Evolutionary conservation across 768 basidiomycete genomes (phyloP).

Genomic region (Pleurotus tuber-regium): DNA sequence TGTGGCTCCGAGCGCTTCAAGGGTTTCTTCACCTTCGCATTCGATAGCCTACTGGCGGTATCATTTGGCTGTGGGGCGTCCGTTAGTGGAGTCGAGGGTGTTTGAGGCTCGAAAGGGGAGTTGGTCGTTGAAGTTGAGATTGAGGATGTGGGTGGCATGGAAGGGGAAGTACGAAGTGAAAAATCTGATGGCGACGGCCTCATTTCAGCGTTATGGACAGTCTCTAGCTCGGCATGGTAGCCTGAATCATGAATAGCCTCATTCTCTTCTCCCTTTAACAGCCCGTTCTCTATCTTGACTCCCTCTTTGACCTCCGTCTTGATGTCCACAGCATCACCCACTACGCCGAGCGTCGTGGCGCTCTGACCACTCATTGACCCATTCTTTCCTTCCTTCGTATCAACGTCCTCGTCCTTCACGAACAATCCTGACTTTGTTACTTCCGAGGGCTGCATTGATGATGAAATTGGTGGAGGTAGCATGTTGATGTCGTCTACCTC

Average conservation of each 20-base stretch:
- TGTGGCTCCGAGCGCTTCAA: conserved; percentile 40
- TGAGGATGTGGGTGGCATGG: conserved; percentile 20
- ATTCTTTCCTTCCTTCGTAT: not conserved
- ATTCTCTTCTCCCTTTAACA: not conserved
- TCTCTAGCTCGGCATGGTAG: not conserved
- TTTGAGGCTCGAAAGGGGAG: conserved; percentile 33
- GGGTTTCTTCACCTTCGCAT: conserved; percentile 32
- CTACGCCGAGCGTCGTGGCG: not conserved
- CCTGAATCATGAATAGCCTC: not conserved
- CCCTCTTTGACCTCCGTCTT: not conserved
- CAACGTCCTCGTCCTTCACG: not conserved
- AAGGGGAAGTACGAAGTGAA: conserved; percentile 8
- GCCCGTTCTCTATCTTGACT: not conserved
- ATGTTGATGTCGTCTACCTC: not conserved
- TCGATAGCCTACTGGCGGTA: conserved; percentile 12
- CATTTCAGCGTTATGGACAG: not conserved
- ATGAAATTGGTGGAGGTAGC: not conserved
- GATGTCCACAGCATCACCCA: not conserved
- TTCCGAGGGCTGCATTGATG: not conserved
- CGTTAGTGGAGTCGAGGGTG: conserved; percentile 38
- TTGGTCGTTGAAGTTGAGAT: conserved; percentile 31
- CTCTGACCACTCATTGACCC: not conserved
- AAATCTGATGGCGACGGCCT: not conserved
- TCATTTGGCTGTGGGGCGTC: conserved; percentile 7
- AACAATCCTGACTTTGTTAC: not conserved